A percentile compares a stretch with the other conserved stretches of the same genome.
Conservation (phyloP, 2,329 filamentous ascomycete genomes). For the Teratosphaeria viscida region DNA sequence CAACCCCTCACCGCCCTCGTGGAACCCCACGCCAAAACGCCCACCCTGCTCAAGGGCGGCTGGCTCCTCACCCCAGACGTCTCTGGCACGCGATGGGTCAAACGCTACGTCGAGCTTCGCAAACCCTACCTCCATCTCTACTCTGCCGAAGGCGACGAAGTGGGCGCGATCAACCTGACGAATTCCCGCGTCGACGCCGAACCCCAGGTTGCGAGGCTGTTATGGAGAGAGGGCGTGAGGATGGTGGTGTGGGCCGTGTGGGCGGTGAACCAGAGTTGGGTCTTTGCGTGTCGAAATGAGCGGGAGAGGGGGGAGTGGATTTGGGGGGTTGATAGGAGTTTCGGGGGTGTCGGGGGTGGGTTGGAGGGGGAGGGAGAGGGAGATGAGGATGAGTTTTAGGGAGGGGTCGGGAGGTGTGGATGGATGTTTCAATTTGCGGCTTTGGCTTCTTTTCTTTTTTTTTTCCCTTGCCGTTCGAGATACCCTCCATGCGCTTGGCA, state of each 20-base stretch:
- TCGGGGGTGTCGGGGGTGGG: not conserved
- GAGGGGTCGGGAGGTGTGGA: not conserved
- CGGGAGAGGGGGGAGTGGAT: constrained; percentile 97
- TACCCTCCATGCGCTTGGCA: not conserved
- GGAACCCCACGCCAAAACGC: constrained; percentile 67
- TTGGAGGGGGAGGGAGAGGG: not conserved
- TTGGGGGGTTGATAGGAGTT: constrained; percentile 69
- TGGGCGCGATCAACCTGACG: constrained; percentile 76
- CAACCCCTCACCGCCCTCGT: constrained; percentile 64
- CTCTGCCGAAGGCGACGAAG: constrained; percentile 76
- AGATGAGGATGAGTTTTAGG: not conserved
- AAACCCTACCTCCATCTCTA: constrained; percentile 88
- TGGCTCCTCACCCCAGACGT: constrained; percentile 73
- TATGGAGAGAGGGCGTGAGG: constrained; percentile 34
- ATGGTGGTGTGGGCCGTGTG: constrained; percentile 77
- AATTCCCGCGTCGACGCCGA: constrained; percentile 89
- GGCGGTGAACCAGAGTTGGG: constrained; percentile 85
- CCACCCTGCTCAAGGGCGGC: constrained; percentile 63
- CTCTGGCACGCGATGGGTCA: constrained; percentile 74
- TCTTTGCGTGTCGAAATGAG: constrained; percentile 84
- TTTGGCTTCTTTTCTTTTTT: not conserved
- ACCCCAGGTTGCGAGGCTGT: constrained; percentile 71
- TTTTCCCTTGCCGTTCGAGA: not conserved
- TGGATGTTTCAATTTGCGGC: not conserved
- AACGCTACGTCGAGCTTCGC: constrained; percentile 84